Conservation (phyloP, 345 rosid genomes). For the Chamaenerion angustifolium region DNA sequence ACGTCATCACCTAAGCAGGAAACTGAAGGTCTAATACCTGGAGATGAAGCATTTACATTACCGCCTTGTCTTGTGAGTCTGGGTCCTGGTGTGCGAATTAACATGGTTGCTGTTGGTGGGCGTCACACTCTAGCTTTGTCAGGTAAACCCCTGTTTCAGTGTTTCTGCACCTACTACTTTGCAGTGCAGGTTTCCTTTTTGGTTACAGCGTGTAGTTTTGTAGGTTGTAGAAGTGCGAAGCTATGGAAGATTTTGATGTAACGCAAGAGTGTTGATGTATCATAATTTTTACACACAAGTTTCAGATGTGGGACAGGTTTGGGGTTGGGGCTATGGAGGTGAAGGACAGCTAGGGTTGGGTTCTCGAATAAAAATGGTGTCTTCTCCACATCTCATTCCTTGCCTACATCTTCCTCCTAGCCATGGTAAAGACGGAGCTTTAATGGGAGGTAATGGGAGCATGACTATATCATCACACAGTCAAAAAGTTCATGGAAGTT, state of each 20-base stretch:
- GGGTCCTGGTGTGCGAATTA: conserved; percentile 61
- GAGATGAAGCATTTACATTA: conserved; percentile 38
- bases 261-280: conserved; percentile 41
- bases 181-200: conserved; percentile 22
- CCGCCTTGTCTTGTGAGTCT: conserved; percentile 39
- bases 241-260: conserved; percentile 46
- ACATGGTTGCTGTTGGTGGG: conserved; percentile 68
- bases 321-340: conserved; percentile 99
- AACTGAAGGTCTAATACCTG: conserved; percentile 25
- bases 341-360: conserved; percentile 93
- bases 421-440: conserved; percentile 32
- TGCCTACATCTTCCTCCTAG: conserved; percentile 33
- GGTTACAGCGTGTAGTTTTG: conserved; percentile 36
- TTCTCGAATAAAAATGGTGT: conserved; percentile 59
- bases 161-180: conserved; percentile 7
- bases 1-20: conserved; percentile 41
- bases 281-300: conserved; percentile 45
- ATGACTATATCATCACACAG: conserved; percentile 18
- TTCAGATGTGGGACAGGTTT: conserved; percentile 93
- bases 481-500: conserved; percentile 34
- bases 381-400: conserved; percentile 70
- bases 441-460: conserved; percentile 27
- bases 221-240: conserved; percentile 50
- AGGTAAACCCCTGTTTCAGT: conserved; percentile 34
- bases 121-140: conserved; percentile 72